Base-by-base conservation (phyloP, 306 rosid genomes). In the Pueraria montana region DNA sequence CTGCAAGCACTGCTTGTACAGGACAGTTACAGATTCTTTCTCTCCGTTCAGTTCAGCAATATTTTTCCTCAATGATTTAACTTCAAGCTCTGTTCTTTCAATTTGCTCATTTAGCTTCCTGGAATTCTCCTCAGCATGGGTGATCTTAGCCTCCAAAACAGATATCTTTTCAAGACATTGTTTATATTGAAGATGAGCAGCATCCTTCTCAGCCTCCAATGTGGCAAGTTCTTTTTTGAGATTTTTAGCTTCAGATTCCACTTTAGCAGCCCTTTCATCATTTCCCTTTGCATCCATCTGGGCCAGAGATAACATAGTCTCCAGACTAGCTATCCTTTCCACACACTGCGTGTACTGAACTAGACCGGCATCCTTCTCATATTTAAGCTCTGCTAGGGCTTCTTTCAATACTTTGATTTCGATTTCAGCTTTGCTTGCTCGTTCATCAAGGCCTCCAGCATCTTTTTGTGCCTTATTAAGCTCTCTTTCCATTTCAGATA, bases 341-440 rank as follows among this genome's bases (percentile, higher is more conserved):
- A 91, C 85, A 85, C 91, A 92, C 62, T 86, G 90, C 48, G 83
- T 86, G 87, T 90, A 89, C 74, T 86, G 95, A 79, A 86, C 88
- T 69, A 94, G 91, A 83, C 90, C 91, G 76, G 90, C 83, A 84
- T 91, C 92, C 85, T 91, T 92, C 84, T 89, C 92, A 17, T 85
- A 86, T 87, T 91, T 87, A 70, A 96, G 53, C 83, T 88, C 90
- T 4, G 68, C 79, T 69, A 94, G 90, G 48, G 94, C 89, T 89
- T 92, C 98, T 91, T 87, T 92, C 88, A 92, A 69, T 85, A 91
- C 84, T 61, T 86, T 87, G 12, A 89, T 86, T 89, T 96, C 99
- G 59, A 92, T 94, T 79, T 96, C 99, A 40, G 97, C 92, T 87
- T 94, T 90, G 91, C 94, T 90, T 9, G 93, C 98, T 80, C 87